Base-by-base conservation (phyloP, 331 rosid genomes). In the Cucumis variabilis region DNA sequence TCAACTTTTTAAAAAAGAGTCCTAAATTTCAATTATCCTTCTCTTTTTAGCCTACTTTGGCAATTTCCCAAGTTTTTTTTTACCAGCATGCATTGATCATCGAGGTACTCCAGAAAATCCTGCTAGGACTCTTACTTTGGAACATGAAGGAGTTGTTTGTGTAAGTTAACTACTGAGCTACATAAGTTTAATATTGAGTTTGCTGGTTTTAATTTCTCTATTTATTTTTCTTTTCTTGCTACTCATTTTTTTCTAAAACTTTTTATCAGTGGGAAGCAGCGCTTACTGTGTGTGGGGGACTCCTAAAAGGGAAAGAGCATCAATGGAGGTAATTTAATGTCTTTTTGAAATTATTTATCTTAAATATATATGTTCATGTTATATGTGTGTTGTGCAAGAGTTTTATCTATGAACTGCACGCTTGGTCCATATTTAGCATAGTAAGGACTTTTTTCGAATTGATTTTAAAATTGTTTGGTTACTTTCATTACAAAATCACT, bases 101-200 rank as follows among this genome's bases (percentile, higher is more conserved):
- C 71, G 98, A 86, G 99, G 99, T 30, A 97, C 99, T 3, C 98
- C 96, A 33, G 98, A 97, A 91, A 89, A 88, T 82, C 99, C 99
- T 63, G 99, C 99, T 10, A 89, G 99, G 89, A 96, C 97, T 90
- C 94, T 98, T 95, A 90, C 99, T 0, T 90, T 97, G 91, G 98
- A 97, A 89, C 30, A 91, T 72, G 92, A 93, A 88, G 99, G 96
- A 83, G 91, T 91, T 3, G n/a, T 94, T 50, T 97, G 99, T 89
- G 99, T 97, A 90, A 94, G 98, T 19, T 23, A 33, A 67, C 85
- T 30, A 58, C 68, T 23, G 71, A 82, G 33, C 55, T 46, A 41
- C 16, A 67, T 44, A 66, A 46, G 13, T 50, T 71, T 7, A 30
- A 30, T 82, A 79, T 77, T 78, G 65, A 78, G 83, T 27, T 51